Evolutionary conservation across 1,284 basidiomycete genomes (phyloP).

Genomic region (Cryptococcus deneoformans): DNA sequence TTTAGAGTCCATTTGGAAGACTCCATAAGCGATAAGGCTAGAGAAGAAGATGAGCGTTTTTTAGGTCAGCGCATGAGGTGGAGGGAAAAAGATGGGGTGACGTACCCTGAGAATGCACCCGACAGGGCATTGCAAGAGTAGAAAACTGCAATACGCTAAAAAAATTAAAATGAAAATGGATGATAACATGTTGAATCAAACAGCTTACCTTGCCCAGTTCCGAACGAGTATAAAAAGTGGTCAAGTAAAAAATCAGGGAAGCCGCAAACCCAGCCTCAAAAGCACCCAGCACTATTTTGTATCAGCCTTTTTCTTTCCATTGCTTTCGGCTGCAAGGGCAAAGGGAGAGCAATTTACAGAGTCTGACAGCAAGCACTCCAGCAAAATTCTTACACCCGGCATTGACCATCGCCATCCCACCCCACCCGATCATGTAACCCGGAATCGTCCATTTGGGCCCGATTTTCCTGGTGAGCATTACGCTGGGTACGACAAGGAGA

Average conservation of each 20-base stretch:
- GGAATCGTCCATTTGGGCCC: constrained; percentile 17
- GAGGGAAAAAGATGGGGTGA: constrained; percentile 47
- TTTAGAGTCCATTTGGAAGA: constrained; percentile 52
- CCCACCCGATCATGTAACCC: constrained; percentile 19
- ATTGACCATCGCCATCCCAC: constrained; percentile 16
- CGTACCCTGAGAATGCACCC: constrained; percentile 19
- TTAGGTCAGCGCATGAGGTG: background rate
- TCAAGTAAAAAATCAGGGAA: constrained; percentile 17
- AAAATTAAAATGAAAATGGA: no score
- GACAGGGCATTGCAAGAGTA: constrained; percentile 43
- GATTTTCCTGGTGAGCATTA: constrained; percentile 13
- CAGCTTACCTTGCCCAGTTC: constrained; percentile 51
- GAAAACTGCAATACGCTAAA: constrained; percentile 52
- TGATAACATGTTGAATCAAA: no score
- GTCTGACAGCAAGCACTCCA: constrained; percentile 5
- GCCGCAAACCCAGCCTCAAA: constrained; percentile 16
- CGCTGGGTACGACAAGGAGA: constrained; percentile 9
- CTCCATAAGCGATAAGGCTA: constrained; percentile 54
- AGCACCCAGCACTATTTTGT: background rate
- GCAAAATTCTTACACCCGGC: constrained; percentile 15
- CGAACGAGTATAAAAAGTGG: constrained; percentile 51
- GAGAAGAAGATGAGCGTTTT: constrained; percentile 1
- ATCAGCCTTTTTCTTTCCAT: background rate
- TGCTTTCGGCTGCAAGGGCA: background rate
- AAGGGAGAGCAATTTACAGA: constrained; percentile 2